Evolutionary conservation across 129 eudicot species (phyloP), one percentile per base, ranked within the genome.

Genomic region (Flaveria sonorensis): DNA sequence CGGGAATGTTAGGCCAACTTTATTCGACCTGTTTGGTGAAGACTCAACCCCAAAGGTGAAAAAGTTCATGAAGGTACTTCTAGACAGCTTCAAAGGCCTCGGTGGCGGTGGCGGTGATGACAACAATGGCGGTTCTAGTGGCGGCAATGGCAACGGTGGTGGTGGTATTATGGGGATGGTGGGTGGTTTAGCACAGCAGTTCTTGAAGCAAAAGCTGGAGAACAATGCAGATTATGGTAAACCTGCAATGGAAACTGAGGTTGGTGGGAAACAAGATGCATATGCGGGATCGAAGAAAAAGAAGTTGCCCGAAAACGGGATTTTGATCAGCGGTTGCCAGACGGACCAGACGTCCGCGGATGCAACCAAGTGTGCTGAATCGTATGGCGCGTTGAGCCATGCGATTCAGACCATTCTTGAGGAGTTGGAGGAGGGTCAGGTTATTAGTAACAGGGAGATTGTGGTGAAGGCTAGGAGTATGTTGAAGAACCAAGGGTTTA

Each of bases 261-360:
- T 83, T 40, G 82, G 57, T 15, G 83, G 82, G 40, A 85, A 81
- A 69, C 76, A 85, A 66, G 92, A 88, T 50, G 89, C 76, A 7
- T 88, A 88, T 75, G 92, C 92, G 0, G 92, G 92, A 57, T 75
- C 82, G 7, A 83, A 65, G 65, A 77, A 53, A n/a, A 77, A 76
- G 50, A 73, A 63, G 48, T 63, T 83, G 10, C 84, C 92, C 0
- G 89, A 84, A 14, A 78, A 85, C 20, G 95, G 96, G 42, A 90
- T 93, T 74, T 87, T 93, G 69, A 84, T 93, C 20, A 93, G 98
- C 60, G 98, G 98, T 62, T 93, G 98, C 73, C 98, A 93, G 45
- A 93, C 95, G 0, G 83, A 93, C 60, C 92, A 93, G 78, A 93
- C 95, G 2, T 93, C 92, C 8, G 98, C 96, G 2, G 98, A 93